These are phyloP conservation scores for Leishmania major DNA, from an alignment of 208 protist species.

Conservation along the genomic window DNA sequence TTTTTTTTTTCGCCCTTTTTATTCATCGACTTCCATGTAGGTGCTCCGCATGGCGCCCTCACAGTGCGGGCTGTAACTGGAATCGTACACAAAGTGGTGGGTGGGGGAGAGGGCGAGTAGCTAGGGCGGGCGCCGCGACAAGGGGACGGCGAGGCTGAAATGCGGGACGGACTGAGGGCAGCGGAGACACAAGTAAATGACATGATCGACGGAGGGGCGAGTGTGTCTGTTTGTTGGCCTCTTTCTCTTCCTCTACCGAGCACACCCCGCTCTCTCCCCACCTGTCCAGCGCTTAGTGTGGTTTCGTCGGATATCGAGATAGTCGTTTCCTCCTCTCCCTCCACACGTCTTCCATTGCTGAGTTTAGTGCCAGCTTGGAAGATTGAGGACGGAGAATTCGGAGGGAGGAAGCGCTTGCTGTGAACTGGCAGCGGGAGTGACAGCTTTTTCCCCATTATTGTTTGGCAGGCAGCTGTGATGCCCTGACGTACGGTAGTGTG, in stretches of 20 bases:
- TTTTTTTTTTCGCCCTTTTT: not conserved
- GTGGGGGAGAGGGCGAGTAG: too few species aligned
- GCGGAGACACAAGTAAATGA: not conserved
- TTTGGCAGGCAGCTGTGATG: not conserved
- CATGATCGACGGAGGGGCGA: not conserved
- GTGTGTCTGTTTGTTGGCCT: not conserved
- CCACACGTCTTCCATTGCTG: not conserved
- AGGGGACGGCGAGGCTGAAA: not conserved
- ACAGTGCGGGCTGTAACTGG: not conserved
- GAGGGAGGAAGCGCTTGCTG: not conserved
- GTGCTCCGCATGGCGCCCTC: not conserved
- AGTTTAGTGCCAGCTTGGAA: not conserved
- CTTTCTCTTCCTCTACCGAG: not conserved
- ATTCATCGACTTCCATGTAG: not conserved
- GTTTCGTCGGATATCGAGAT: not conserved
- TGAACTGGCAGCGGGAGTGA: not conserved
- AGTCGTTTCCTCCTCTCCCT: not conserved
- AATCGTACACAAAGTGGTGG: not conserved
- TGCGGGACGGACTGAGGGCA: not conserved
- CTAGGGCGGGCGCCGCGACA: not conserved
- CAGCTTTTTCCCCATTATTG: not conserved
- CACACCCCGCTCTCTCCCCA: not conserved
- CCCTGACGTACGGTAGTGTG: not conserved
- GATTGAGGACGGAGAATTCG: not conserved
- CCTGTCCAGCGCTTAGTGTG: not conserved